These are phyloP conservation scores for Phytophthora litchii DNA, from an alignment of 352 stramenopile species.

Conservation along the genomic window DNA sequence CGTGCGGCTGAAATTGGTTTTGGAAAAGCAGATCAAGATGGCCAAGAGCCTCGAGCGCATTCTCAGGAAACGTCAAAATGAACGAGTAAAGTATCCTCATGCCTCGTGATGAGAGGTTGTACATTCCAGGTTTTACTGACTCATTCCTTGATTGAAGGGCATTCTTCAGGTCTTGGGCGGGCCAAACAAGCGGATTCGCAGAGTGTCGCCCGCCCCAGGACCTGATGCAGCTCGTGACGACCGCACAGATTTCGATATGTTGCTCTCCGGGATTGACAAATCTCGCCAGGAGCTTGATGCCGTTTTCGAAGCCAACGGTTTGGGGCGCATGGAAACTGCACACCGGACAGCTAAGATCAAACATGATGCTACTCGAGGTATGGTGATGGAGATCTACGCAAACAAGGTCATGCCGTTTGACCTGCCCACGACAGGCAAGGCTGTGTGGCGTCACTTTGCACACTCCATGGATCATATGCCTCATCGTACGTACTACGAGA, in stretches of 20 bases:
- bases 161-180: slow-evolving; percentile 32
- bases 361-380: slow-evolving; percentile 36
- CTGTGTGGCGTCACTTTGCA: slow-evolving; percentile 44
- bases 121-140: slow-evolving; percentile 21
- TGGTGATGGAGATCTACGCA: slow-evolving; percentile 49
- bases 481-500: slow-evolving; percentile 43
- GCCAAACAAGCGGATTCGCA: slow-evolving; percentile 33
- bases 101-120: slow-evolving; percentile 18
- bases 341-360: slow-evolving; percentile 41
- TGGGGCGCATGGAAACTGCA: slow-evolving; percentile 36
- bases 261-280: slow-evolving; percentile 39
- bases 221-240: slow-evolving; percentile 28
- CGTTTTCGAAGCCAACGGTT: slow-evolving; percentile 44
- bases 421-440: slow-evolving; percentile 36
- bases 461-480: slow-evolving; percentile 46
- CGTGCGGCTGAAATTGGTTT: slow-evolving; percentile 45
- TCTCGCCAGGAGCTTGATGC: slow-evolving; percentile 36
- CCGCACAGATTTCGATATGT: slow-evolving; percentile 33
- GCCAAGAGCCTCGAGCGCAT: slow-evolving; percentile 47
- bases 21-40: slow-evolving; percentile 61
- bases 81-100: slow-evolving; percentile 38
- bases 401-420: slow-evolving; percentile 47
- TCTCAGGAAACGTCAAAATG: slow-evolving; percentile 41
- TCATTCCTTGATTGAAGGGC: slow-evolving; percentile 34
- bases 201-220: slow-evolving; percentile 20